These are phyloP conservation scores for Wickerhamiella kazuoi DNA, from an alignment of 805 yeast genomes.

Conservation along the genomic window DNA sequence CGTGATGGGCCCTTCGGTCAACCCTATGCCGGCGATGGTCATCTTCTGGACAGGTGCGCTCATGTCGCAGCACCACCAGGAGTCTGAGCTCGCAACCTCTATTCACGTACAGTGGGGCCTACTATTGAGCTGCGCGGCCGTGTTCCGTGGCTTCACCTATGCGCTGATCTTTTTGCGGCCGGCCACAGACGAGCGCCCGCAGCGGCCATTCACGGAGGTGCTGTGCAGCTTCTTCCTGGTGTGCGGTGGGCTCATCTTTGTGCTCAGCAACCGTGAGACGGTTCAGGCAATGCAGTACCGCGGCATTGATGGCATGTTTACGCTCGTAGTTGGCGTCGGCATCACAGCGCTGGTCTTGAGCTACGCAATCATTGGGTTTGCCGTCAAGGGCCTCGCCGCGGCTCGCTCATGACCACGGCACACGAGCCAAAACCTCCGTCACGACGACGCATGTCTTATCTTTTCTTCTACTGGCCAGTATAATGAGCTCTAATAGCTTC, in stretches of 20 bases:
- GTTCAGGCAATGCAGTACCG: conserved; percentile 66
- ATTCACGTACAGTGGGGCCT: conserved; percentile 91
- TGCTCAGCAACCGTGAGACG: conserved; percentile 80
- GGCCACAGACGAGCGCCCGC: conserved; percentile 24
- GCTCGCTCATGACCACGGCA: too few species aligned
- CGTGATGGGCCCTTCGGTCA: conserved; percentile 43
- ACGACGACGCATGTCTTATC: too few species aligned
- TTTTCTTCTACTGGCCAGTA: too few species aligned
- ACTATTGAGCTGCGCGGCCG: conserved; percentile 64
- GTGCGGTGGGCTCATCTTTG: conserved; percentile 80
- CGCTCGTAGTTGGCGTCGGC: conserved; percentile 75
- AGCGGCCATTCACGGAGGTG: conserved; percentile 75
- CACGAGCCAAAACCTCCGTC: too few species aligned
- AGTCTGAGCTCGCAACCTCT: conserved; percentile 54
- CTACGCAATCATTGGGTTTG: conserved; percentile 60
- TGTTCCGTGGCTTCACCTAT: conserved; percentile 53
- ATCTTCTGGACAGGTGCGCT: conserved; percentile 92
- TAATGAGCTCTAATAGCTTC: neutral
- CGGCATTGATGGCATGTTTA: conserved; percentile 78
- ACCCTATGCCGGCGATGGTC: conserved; percentile 86
- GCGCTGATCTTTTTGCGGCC: conserved; percentile 30
- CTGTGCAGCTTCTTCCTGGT: conserved; percentile 61
- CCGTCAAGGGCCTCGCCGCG: conserved; percentile 19
- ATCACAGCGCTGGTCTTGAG: conserved; percentile 63
- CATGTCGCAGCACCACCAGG: conserved; percentile 90